phyloP scores from a whole-genome alignment of 495 filamentous ascomycete genomes.

The Neurospora discreta region DNA sequence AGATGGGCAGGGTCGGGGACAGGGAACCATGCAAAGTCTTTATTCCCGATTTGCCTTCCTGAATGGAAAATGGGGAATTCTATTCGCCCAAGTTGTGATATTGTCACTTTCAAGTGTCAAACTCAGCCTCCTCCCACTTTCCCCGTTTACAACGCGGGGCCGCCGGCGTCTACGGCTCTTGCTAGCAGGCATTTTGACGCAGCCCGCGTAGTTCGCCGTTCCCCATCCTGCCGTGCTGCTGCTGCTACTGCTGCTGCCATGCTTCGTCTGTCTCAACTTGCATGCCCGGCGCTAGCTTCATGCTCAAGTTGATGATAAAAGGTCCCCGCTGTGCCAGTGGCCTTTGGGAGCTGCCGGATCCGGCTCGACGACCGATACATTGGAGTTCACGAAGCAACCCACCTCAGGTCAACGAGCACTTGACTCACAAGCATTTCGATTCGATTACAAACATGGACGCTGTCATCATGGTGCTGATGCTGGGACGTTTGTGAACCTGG shows the following conservation, averaged over 20 bases:
- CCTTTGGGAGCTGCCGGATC: background rate
- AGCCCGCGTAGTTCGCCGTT: background rate
- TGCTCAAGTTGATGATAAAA: background rate
- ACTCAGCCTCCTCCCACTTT: background rate
- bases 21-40: background rate
- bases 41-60: background rate
- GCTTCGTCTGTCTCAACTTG: background rate
- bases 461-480: background rate
- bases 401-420: background rate
- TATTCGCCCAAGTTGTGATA: background rate
- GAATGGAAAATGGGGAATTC: background rate
- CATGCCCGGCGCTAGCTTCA: background rate
- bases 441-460: background rate
- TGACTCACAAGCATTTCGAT: background rate
- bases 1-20: background rate
- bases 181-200: background rate
- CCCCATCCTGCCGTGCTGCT: background rate
- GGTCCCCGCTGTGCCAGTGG: background rate
- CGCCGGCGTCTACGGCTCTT: background rate
- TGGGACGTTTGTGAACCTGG: background rate
- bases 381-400: background rate
- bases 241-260: background rate
- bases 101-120: background rate
- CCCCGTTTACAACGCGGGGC: background rate
- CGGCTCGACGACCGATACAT: background rate